A percentile compares a stretch with the other conserved stretches of the same genome.
Conservation (phyloP, 1,139 yeast genomes). For the Kodamaea suecica region DNA sequence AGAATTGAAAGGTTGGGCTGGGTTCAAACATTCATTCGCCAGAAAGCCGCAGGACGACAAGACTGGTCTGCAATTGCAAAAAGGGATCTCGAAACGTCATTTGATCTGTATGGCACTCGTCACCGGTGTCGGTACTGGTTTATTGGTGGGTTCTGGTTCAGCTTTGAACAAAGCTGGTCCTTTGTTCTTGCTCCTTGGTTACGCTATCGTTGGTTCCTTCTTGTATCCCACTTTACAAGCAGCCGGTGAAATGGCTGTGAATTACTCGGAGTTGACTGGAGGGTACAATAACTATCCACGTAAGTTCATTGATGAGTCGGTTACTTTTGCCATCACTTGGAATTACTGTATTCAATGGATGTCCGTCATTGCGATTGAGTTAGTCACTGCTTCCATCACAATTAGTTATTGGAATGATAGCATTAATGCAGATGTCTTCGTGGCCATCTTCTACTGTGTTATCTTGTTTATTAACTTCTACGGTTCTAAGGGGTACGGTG, state of each 20-base stretch:
- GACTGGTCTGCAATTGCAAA: slow-evolving; percentile 30
- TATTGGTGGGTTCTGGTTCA: slow-evolving; percentile 38
- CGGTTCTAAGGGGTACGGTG: slow-evolving; percentile 34
- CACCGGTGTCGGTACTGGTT: slow-evolving; percentile 44
- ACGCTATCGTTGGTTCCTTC: slow-evolving; percentile 38
- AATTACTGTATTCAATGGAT: slow-evolving; percentile 44
- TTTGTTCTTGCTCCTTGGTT: slow-evolving; percentile 33
- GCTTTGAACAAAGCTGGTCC: slow-evolving; percentile 36
- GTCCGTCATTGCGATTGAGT: slow-evolving; percentile 39
- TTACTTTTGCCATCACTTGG: slow-evolving; percentile 43
- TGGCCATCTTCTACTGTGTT: slow-evolving; percentile 25
- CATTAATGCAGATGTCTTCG: slow-evolving; percentile 31
- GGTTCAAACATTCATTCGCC: slow-evolving; percentile 32
- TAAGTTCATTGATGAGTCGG: slow-evolving; percentile 35
- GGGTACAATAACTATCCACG: slow-evolving; percentile 41
- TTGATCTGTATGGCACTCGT: slow-evolving; percentile 37
- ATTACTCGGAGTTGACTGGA: slow-evolving; percentile 37
- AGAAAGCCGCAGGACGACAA: slow-evolving; percentile 18
- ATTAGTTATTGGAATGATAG: slow-evolving; percentile 30
- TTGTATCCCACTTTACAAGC: slow-evolving; percentile 41
- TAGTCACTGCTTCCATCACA: slow-evolving; percentile 39
- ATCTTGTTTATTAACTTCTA: slow-evolving; percentile 25
- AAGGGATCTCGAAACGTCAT: slow-evolving; percentile 35
- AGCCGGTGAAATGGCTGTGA: slow-evolving; percentile 44
- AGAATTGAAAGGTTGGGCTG: slow-evolving; percentile 20